These are phyloP conservation scores for Sclerotiophoma versabilis DNA, from an alignment of 2,329 filamentous ascomycete species.

Conservation along the genomic window DNA sequence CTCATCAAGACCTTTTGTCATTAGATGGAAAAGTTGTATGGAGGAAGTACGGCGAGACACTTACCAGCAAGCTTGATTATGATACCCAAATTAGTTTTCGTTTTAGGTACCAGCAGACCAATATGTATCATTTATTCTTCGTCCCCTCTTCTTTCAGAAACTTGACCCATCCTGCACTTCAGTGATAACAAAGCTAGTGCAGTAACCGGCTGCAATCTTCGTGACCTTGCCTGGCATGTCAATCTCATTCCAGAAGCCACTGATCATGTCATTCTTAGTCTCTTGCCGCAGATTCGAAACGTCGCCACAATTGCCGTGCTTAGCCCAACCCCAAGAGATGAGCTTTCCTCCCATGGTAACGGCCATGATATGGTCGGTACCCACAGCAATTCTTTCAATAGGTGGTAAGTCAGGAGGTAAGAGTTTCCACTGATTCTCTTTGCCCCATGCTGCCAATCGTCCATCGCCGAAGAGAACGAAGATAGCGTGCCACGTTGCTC, in stretches of 20 bases:
- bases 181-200: conserved; percentile 39
- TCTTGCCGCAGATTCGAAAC: conserved; percentile 12
- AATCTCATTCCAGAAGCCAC: conserved; percentile 40
- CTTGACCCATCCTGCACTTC: conserved; percentile 2
- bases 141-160: neutral
- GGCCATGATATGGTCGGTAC: conserved; percentile 89
- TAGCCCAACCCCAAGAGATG: conserved; percentile 93
- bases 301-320: conserved; percentile 92
- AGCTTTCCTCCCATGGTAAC: conserved; percentile 71
- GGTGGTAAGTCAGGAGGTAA: conserved; percentile 67
- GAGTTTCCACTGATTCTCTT: conserved; percentile 84
- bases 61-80: neutral
- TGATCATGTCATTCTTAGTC: conserved; percentile 39
- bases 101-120: neutral
- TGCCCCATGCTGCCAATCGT: conserved; percentile 75
- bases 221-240: conserved; percentile 29
- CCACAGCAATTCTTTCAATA: conserved; percentile 72
- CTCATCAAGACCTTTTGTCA: neutral
- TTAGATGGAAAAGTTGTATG: neutral
- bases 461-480: conserved; percentile 72
- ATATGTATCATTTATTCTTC: neutral
- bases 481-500: conserved; percentile 82
- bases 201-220: conserved; percentile 36
- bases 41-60: neutral
- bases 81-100: neutral